Base-by-base conservation (phyloP, 2,329 filamentous ascomycete species). In the Simplicillium sp. region DNA sequence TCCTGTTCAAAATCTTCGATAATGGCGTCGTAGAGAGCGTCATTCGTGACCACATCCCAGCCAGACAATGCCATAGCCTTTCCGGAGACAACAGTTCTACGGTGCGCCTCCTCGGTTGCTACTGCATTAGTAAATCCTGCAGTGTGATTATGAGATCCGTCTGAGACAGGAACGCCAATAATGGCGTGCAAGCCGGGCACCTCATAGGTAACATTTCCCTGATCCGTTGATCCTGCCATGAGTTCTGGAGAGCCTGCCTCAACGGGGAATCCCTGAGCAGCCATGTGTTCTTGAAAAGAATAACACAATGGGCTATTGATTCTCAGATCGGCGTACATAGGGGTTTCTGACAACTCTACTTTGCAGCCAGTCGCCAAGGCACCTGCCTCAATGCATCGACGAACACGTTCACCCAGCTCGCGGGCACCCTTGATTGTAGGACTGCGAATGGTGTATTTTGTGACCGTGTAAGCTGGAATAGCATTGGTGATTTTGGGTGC, bases 121-220 rank as follows among this genome's bases (percentile, higher is more conserved):
- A 25, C 20, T 6, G 20, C 20, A 25, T 25, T 25, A 9, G 20
- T 25, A 9, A 25, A 25, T 9, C 20, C 20, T 25, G 20, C 20
- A 25, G 20, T 25, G 9, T 25, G 20, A 9, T 25, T 25, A 9
- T 25, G 20, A 25, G 20, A 25, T 5, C 20, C 20, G 9, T 25
- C 20, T 9, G 20, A 6, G 5, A 25, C 20, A n/a, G 58, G 59
- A 44, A 77, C 75, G 14, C 64, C 62, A 50, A 78, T 78, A 7
- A 68, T 67, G 2, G 66, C 60, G 42, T 65, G 71, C 34, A 80
- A 54, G 39, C 68, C 72, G 34, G 75, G 76, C 60, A 77, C 64
- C 1, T 62, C 68, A 49, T 79, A 71, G 48, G 69, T 76, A 41
- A 80, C 55, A 46, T 80, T 68, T 0, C 75, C 76, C 55, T 77